phyloP scores from a whole-genome alignment of 2,329 filamentous ascomycete genomes.

The Penicillium glabrum region DNA sequence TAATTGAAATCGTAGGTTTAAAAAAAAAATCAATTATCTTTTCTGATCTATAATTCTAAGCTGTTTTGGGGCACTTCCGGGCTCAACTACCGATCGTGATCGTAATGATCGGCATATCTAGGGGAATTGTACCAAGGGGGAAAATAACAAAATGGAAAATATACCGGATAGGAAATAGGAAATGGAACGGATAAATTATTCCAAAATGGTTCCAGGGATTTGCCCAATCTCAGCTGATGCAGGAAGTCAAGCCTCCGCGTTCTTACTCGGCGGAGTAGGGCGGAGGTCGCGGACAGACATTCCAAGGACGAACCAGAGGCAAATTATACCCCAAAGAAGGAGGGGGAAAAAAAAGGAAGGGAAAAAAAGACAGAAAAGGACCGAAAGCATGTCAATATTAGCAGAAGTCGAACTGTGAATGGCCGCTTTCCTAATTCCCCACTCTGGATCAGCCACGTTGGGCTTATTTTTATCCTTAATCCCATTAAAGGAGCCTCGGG shows the following conservation, averaged over 20 bases:
- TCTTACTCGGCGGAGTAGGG: neutral
- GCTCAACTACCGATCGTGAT: neutral
- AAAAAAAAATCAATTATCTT: neutral
- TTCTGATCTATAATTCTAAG: neutral
- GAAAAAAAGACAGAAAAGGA: neutral
- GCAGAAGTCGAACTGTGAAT: constrained; percentile 3
- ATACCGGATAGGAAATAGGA: neutral
- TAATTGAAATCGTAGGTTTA: too few species aligned
- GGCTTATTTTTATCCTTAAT: constrained; percentile 14
- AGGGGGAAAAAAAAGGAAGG: neutral
- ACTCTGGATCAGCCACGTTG: constrained; percentile 8
- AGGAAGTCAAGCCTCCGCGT: constrained; percentile 4
- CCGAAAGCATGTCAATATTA: constrained; percentile 2
- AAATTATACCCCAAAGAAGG: neutral
- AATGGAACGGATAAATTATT: neutral
- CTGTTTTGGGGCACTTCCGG: neutral
- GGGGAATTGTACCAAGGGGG: neutral
- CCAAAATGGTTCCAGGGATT: neutral
- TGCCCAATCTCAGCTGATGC: constrained; percentile 3
- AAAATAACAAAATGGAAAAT: neutral
- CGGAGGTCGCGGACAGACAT: constrained; percentile 4
- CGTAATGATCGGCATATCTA: neutral
- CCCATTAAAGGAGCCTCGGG: constrained; percentile 11
- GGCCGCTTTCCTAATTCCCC: constrained; percentile 6
- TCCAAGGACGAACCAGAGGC: constrained; percentile 2